These are phyloP conservation scores for Pycnococcus provasolii DNA, from an alignment of 139 green algal species.

Conservation along the genomic window DNA sequence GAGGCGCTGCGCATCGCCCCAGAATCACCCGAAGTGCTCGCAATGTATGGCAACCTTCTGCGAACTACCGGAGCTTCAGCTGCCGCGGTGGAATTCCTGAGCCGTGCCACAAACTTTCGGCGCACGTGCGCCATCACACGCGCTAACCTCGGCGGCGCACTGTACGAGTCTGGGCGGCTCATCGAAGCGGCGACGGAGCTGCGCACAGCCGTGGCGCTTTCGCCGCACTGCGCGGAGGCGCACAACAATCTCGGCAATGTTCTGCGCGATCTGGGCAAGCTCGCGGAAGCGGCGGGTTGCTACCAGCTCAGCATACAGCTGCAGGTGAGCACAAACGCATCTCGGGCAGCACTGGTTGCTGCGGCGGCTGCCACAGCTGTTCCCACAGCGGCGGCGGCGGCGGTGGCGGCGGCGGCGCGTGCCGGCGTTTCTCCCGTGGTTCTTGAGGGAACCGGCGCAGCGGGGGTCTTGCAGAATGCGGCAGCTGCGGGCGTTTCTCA, in stretches of 20 bases:
- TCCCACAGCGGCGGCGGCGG: neutral
- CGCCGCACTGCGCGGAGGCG: conserved; percentile 47
- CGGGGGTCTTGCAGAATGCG: too few species aligned
- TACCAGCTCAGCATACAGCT: neutral
- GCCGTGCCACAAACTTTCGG: neutral
- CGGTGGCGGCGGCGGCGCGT: too few species aligned
- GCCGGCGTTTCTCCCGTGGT: too few species aligned
- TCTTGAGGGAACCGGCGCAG: too few species aligned
- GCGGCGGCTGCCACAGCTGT: conserved; percentile 4
- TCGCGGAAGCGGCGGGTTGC: too few species aligned
- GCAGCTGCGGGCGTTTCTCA: too few species aligned
- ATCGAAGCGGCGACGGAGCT: neutral
- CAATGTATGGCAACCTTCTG: too few species aligned
- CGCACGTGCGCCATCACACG: neutral
- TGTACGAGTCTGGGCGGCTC: neutral
- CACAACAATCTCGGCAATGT: conserved; percentile 35
- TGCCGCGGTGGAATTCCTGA: neutral
- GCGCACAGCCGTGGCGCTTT: conserved; percentile 11
- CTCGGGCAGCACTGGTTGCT: neutral
- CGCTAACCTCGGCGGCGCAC: neutral
- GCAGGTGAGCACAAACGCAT: neutral
- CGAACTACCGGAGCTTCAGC: too few species aligned
- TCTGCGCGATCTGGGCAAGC: conserved; percentile 16
- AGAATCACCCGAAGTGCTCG: too few species aligned
- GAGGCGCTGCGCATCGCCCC: too few species aligned